A percentile compares a stretch with the other conserved stretches of the same genome.
phyloP scores from a whole-genome alignment of 148 eudicot genomes.

The Nepenthes gracilis region DNA sequence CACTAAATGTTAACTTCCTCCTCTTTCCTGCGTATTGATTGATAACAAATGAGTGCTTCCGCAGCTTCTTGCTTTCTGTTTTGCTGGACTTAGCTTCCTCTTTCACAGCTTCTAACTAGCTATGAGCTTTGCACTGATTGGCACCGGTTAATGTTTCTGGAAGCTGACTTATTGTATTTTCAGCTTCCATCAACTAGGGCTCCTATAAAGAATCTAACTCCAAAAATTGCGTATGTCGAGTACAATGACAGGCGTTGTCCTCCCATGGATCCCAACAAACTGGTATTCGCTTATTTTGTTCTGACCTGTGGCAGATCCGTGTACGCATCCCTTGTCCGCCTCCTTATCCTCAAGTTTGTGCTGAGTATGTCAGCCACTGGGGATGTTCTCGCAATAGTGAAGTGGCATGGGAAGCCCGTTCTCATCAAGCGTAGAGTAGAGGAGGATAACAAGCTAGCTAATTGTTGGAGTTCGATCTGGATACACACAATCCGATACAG shows the following conservation, averaged over 20 bases:
- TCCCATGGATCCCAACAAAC: conserved; percentile 67
- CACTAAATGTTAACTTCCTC: no score
- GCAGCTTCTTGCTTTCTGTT: no score
- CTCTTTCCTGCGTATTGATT: no score
- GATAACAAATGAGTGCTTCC: no score
- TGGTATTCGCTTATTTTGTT: conserved; percentile 62
- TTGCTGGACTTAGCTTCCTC: no score
- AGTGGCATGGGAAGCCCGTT: conserved; percentile 87
- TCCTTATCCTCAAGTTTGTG: conserved; percentile 62
- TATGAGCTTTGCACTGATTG: no score
- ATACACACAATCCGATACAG: no score
- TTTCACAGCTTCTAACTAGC: no score
- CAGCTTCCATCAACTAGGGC: conserved; percentile 52
- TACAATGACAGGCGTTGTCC: conserved; percentile 63
- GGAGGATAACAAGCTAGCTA: conserved; percentile 50
- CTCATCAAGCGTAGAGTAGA: conserved; percentile 58
- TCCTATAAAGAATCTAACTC: conserved; percentile 53
- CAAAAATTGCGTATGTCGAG: conserved; percentile 50
- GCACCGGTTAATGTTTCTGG: conserved; percentile 6
- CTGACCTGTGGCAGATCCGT: conserved; percentile 65
- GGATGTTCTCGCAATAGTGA: conserved; percentile 80
- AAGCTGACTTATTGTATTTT: conserved; percentile 15
- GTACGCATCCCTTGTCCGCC: conserved; percentile 56
- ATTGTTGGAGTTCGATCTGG: no score
- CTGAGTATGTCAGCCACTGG: conserved; percentile 73